Conservation (phyloP, 805 yeast species). For the Suhomyces emberorum region DNA sequence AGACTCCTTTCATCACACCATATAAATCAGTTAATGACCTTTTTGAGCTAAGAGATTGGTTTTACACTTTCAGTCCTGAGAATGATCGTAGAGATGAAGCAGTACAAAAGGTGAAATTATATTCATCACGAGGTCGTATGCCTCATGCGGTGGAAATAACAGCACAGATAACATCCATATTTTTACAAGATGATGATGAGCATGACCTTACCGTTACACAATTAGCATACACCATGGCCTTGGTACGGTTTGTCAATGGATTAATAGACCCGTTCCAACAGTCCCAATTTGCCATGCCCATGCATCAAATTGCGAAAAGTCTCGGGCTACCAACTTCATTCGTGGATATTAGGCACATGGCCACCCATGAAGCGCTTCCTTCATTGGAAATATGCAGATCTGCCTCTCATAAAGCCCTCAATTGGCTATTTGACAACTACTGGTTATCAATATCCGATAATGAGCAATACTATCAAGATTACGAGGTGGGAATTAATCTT, state of each 20-base stretch:
- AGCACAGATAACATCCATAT: slow-evolving; percentile 50
- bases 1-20: slow-evolving; percentile 22
- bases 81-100: slow-evolving; percentile 42
- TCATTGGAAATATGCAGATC: slow-evolving; percentile 61
- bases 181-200: slow-evolving; percentile 20
- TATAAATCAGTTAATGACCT: slow-evolving; percentile 40
- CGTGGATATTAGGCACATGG: slow-evolving; percentile 86
- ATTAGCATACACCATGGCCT: slow-evolving; percentile 64
- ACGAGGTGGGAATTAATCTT: neutral
- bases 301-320: slow-evolving; percentile 68
- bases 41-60: slow-evolving; percentile 45
- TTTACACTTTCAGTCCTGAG: slow-evolving; percentile 38
- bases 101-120: slow-evolving; percentile 49
- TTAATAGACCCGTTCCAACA: slow-evolving; percentile 83
- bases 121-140: slow-evolving; percentile 55
- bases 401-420: slow-evolving; percentile 58
- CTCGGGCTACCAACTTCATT: slow-evolving; percentile 72
- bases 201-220: slow-evolving; percentile 38
- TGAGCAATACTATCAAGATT: slow-evolving; percentile 13
- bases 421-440: slow-evolving; percentile 71
- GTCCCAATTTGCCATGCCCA: slow-evolving; percentile 71
- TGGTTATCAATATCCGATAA: slow-evolving; percentile 51
- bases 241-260: slow-evolving; percentile 89
- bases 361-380: slow-evolving; percentile 87
- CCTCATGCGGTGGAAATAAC: slow-evolving; percentile 77